Conservation (phyloP, 352 stramenopile genomes). For the Bremia lactucae region DNA sequence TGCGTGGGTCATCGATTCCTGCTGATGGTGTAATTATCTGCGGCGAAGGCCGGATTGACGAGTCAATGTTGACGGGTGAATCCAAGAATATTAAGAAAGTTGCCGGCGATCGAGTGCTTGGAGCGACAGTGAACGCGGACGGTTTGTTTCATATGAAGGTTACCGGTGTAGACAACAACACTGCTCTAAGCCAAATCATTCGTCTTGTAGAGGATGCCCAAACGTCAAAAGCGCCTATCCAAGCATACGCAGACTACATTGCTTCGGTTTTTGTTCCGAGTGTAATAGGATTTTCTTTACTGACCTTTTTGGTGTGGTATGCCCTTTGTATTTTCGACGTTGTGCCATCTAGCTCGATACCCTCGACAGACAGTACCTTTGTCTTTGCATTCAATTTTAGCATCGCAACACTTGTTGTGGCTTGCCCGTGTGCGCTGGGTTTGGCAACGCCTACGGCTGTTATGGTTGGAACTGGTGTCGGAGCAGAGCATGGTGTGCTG, state of each 20-base stretch:
- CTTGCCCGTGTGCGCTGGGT: slow-evolving; percentile 97
- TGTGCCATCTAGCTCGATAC: slow-evolving; percentile 61
- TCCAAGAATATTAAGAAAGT: slow-evolving; percentile 90
- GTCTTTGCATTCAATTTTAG: slow-evolving; percentile 95
- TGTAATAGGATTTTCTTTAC: slow-evolving; percentile 87
- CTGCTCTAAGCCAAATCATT: slow-evolving; percentile 95
- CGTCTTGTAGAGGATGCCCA: slow-evolving; percentile 97
- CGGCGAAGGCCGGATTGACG: slow-evolving; percentile 86
- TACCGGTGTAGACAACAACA: slow-evolving; percentile 88
- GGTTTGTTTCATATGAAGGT: slow-evolving; percentile 89
- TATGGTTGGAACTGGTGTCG: slow-evolving; percentile 97
- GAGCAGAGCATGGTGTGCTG: slow-evolving; percentile 92
- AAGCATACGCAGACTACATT: slow-evolving; percentile 95
- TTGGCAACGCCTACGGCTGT: slow-evolving; percentile 96
- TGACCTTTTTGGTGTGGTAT: slow-evolving; percentile 95
- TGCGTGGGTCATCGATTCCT: slow-evolving; percentile 87
- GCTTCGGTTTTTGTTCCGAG: slow-evolving; percentile 93
- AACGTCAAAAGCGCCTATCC: slow-evolving; percentile 95
- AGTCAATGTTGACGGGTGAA: slow-evolving; percentile 93
- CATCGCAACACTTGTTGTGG: slow-evolving; percentile 96
- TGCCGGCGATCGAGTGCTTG: slow-evolving; percentile 76
- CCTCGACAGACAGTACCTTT: slow-evolving; percentile 64
- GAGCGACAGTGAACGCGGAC: slow-evolving; percentile 88
- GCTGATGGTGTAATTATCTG: slow-evolving; percentile 89
- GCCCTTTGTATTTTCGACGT: slow-evolving; percentile 44